Evolutionary conservation across 192 early-diverging fungal species (phyloP), one percentile per base, ranked within the genome.

Genomic region (Backusella morwellensis): DNA sequence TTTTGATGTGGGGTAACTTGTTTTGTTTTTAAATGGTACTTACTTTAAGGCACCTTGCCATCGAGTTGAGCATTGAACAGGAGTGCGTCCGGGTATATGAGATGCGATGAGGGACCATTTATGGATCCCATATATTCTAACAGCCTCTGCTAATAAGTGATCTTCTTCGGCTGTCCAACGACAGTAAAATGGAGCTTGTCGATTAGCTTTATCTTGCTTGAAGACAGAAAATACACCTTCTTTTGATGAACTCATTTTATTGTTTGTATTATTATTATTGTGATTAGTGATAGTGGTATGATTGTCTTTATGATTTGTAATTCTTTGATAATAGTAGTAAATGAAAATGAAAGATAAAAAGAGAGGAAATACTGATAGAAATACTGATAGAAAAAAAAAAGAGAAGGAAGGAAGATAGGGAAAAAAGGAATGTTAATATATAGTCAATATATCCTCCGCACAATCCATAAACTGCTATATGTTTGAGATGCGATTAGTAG

Each of bases 41-140:
- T 77, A 77, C 75, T 82, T 82, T 68, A 82, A 44, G 26, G 81
- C 81, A 34, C 81, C 81, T 35, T 76, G 72, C 81, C 81, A 82
- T 26, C 81, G 78, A 2, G 81, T 82, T 19, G 81, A 82, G 52
- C 81, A 82, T 79, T 82, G 81, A 35, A 79, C 79, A 29, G 81
- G 81, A 4, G 81, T 82, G 6, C 81, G 74, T 54, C 73, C 75
- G 19, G 81, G 81, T 19, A 82, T 71, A 19, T 76, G 75, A 21
- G 67, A 66, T 29, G 81, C 78, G 29, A 82, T 82, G 12, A 82
- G 52, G 2, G 81, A 82, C 81, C 81, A 82, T 78, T 82, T 82
- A 66, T 82, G 81, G 26, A 78, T 75, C 2, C 81, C 81, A 52
- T 82, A 80, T 29, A 76, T 79, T 17, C 52, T 73, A 29, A 82